Conservation (phyloP, 2,329 filamentous ascomycete genomes). For the Metarhizium guizhouense region DNA sequence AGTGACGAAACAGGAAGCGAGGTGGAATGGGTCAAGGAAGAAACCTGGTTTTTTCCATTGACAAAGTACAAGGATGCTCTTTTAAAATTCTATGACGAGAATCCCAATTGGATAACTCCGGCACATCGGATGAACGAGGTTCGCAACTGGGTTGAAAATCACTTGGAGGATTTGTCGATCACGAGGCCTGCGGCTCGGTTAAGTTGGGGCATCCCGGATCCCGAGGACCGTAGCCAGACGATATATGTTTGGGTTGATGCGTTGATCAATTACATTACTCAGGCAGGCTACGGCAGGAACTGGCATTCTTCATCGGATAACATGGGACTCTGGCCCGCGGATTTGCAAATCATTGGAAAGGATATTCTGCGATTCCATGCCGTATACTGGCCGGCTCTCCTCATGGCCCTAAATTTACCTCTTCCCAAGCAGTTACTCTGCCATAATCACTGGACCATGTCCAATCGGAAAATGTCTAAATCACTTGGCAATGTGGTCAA, state of each 20-base stretch:
- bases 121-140: conserved; percentile 67
- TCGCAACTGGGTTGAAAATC: conserved; percentile 63
- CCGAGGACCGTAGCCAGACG: conserved; percentile 74
- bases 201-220: conserved; percentile 83
- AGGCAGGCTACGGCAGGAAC: conserved; percentile 57
- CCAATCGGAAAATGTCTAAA: conserved; percentile 91
- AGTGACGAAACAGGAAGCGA: conserved; percentile 82
- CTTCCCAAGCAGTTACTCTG: conserved; percentile 72
- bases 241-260: conserved; percentile 99
- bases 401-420: conserved; percentile 78
- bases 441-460: conserved; percentile 94
- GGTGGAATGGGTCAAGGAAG: conserved; percentile 90
- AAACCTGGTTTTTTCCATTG: conserved; percentile 90
- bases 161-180: conserved; percentile 80
- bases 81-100: conserved; percentile 68
- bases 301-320: conserved; percentile 58
- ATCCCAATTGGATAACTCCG: conserved; percentile 72
- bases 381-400: conserved; percentile 95
- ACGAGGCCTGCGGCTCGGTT: conserved; percentile 73
- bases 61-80: conserved; percentile 73
- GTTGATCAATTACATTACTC: conserved; percentile 86
- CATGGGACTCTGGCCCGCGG: conserved; percentile 72
- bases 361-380: conserved; percentile 95
- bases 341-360: conserved; percentile 90
- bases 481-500: conserved; percentile 92